phyloP scores from a whole-genome alignment of 2,329 filamentous ascomycete species.

The Lachnellula subtilissima region DNA sequence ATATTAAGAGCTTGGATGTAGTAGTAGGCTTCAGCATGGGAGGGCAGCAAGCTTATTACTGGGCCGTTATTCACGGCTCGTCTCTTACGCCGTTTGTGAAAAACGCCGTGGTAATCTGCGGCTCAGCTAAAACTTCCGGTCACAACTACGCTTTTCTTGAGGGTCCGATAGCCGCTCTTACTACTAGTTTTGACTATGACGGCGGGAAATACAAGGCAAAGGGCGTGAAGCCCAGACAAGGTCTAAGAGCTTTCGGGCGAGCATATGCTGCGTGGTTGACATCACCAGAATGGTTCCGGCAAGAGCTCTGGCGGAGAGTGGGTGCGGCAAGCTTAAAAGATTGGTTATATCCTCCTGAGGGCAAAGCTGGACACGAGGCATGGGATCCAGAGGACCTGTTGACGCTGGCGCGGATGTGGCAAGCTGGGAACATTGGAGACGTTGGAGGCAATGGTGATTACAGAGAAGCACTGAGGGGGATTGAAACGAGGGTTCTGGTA shows the following conservation, averaged over 20 bases:
- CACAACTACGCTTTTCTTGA: slow-evolving; percentile 46
- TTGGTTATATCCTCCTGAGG: slow-evolving; percentile 31
- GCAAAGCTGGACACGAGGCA: slow-evolving; percentile 31
- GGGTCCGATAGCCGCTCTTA: slow-evolving; percentile 40
- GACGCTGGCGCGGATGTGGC: slow-evolving; percentile 41
- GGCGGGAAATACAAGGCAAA: slow-evolving; percentile 28
- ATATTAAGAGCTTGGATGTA: slow-evolving; percentile 34
- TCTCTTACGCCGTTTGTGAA: slow-evolving; percentile 29
- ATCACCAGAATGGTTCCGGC: slow-evolving; percentile 42
- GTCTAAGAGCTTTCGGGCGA: slow-evolving; percentile 40
- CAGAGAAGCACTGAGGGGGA: slow-evolving; percentile 49
- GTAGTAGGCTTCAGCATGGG: slow-evolving; percentile 47
- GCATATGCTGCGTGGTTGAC: slow-evolving; percentile 45
- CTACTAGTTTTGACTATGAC: slow-evolving; percentile 38
- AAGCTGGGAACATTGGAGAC: slow-evolving; percentile 36
- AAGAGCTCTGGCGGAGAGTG: slow-evolving; percentile 35
- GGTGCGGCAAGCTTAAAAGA: slow-evolving; percentile 35
- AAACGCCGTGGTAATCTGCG: slow-evolving; percentile 41
- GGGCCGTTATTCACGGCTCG: slow-evolving; percentile 40
- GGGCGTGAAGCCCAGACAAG: slow-evolving; percentile 30
- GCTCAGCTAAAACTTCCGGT: slow-evolving; percentile 40
- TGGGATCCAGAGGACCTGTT: slow-evolving; percentile 44
- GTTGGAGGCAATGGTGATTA: slow-evolving; percentile 33
- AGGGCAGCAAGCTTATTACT: slow-evolving; percentile 45
- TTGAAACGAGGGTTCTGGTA: slow-evolving; percentile 58